Evolutionary conservation across 163 green algal species (phyloP).

Genomic region (Chlamydomonas reinhardtii): DNA sequence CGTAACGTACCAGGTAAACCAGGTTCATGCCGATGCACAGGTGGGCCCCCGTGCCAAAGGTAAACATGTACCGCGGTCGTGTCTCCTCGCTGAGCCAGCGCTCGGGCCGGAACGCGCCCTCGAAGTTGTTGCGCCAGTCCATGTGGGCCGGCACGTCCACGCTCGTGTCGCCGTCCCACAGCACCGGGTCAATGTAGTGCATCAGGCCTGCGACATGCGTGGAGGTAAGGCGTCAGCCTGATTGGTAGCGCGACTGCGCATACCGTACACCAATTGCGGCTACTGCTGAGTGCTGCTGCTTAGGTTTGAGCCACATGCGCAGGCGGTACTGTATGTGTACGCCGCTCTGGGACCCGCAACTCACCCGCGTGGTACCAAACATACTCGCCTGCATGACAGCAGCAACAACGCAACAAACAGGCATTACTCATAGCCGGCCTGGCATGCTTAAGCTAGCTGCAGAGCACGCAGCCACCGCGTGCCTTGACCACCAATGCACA

Average conservation of each 20-base stretch:
- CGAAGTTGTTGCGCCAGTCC: constrained; percentile 51
- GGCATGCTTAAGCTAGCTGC: no score
- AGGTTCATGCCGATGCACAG: constrained; percentile 21
- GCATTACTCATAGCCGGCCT: no score
- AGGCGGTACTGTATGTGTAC: no score
- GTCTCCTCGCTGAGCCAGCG: constrained; percentile 35
- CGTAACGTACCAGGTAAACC: background rate
- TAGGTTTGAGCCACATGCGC: no score
- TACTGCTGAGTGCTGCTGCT: no score
- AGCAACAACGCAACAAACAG: constrained; percentile 19
- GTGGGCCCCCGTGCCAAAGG: constrained; percentile 25
- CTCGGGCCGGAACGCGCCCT: constrained; percentile 43
- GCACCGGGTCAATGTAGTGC: constrained; percentile 46
- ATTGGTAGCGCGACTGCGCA: no score
- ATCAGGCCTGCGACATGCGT: background rate
- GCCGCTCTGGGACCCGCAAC: no score
- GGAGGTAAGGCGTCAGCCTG: no score
- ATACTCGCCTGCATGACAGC: background rate
- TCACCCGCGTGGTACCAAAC: constrained; percentile 11
- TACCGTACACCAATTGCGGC: no score
- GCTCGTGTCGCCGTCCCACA: constrained; percentile 46
- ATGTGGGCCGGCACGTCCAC: constrained; percentile 47
- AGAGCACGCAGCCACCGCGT: background rate
- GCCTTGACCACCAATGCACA: no score
- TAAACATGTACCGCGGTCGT: background rate